These are phyloP conservation scores for Picochlorum sp. DNA, from an alignment of 139 green algal genomes.

Conservation along the genomic window DNA sequence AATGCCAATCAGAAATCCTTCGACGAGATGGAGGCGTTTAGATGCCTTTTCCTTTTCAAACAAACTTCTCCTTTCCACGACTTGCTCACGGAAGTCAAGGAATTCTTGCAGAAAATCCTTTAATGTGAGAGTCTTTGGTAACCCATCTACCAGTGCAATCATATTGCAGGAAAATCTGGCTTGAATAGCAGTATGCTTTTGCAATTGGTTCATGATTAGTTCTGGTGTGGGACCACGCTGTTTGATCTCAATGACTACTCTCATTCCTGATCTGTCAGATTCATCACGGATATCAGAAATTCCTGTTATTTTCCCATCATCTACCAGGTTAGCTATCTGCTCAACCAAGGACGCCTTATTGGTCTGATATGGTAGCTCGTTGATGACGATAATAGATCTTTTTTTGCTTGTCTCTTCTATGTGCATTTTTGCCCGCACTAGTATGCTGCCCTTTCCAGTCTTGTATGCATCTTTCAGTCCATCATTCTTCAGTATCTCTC, in stretches of 20 bases:
- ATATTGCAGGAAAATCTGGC: constrained; percentile 70
- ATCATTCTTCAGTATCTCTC: constrained; percentile 43
- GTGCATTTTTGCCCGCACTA: constrained; percentile 51
- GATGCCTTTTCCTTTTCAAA: constrained; percentile 50
- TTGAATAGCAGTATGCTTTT: constrained; percentile 77
- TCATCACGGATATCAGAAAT: constrained; percentile 90
- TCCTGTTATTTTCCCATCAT: constrained; percentile 54
- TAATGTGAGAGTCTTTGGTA: constrained; percentile 53
- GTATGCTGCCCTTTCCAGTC: constrained; percentile 60
- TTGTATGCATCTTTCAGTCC: constrained; percentile 54
- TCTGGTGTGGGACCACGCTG: constrained; percentile 24
- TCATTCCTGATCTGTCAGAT: constrained; percentile 78
- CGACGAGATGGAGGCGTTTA: constrained; percentile 64
- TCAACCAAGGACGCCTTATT: constrained; percentile 66
- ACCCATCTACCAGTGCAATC: constrained; percentile 56
- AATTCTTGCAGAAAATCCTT: constrained; percentile 66
- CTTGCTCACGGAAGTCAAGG: constrained; percentile 71
- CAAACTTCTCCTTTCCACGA: constrained; percentile 54
- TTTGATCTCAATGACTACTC: constrained; percentile 87
- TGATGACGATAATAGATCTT: constrained; percentile 65
- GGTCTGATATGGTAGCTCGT: constrained; percentile 83
- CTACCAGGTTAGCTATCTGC: constrained; percentile 77
- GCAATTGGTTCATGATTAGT: constrained; percentile 72
- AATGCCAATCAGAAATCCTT: constrained; percentile 68
- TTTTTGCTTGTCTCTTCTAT: constrained; percentile 49